These are phyloP conservation scores for Solanum sparsipilum DNA, from an alignment of 257 asterid genomes.

Conservation along the genomic window DNA sequence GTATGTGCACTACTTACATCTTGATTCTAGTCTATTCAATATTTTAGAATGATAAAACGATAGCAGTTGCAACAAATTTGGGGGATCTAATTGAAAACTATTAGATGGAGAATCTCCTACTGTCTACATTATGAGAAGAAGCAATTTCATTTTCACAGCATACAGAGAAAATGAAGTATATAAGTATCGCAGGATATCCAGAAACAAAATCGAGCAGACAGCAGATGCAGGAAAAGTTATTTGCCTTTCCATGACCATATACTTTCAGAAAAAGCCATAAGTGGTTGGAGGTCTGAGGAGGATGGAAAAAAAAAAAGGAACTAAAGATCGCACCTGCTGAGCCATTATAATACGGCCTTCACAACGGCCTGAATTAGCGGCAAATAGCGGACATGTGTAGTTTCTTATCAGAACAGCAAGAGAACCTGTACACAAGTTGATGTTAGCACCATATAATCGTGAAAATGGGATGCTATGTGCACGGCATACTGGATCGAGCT, in stretches of 20 bases:
- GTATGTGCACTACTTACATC: background rate
- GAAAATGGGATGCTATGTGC: slow-evolving; percentile 87
- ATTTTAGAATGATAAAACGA: background rate
- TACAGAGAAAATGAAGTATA: background rate
- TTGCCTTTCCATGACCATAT: background rate
- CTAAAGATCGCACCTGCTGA: slow-evolving; percentile 65
- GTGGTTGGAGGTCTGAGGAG: background rate
- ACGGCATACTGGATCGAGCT: slow-evolving; percentile 93
- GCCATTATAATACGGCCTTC: slow-evolving; percentile 92
- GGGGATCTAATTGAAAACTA: background rate
- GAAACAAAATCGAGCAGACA: background rate
- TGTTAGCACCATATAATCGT: slow-evolving; percentile 82
- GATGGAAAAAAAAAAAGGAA: background rate
- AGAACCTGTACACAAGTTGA: slow-evolving; percentile 58
- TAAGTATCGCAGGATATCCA: background rate
- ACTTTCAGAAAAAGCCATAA: background rate
- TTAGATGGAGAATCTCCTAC: background rate
- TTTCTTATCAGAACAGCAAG: slow-evolving; percentile 73
- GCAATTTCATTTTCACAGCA: background rate
- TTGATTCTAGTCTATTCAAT: background rate
- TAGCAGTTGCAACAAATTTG: background rate
- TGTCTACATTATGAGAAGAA: background rate
- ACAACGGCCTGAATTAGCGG: slow-evolving; percentile 81
- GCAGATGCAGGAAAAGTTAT: background rate
- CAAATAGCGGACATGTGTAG: slow-evolving; percentile 76